Evolutionary conservation across 2,329 filamentous ascomycete genomes (phyloP).

Genomic region (Ceratocystis papillata): DNA sequence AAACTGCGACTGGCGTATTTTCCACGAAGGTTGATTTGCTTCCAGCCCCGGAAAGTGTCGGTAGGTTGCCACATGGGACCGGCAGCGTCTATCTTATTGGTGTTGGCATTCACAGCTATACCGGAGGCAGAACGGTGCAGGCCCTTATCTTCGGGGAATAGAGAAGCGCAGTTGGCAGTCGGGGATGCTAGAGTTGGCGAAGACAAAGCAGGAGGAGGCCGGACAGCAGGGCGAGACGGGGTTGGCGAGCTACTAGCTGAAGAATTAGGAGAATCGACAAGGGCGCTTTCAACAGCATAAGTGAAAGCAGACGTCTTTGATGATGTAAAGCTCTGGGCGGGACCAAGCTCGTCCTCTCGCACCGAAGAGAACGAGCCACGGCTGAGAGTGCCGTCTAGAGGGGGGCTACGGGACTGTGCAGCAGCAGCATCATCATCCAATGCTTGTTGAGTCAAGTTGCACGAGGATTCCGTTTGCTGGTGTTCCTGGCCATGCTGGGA

Average conservation of each 20-base stretch:
- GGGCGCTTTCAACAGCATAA: constrained; percentile 39
- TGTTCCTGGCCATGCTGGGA: not conserved
- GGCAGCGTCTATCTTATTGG: constrained; percentile 38
- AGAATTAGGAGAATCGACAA: constrained; percentile 43
- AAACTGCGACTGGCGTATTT: constrained; percentile 51
- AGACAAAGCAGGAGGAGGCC: constrained; percentile 35
- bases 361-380: constrained; percentile 53
- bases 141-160: not conserved
- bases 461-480: not conserved
- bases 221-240: constrained; percentile 40
- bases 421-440: not conserved
- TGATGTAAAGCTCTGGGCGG: constrained; percentile 52
- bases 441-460: no score
- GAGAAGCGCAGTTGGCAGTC: not conserved
- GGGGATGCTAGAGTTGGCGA: not conserved
- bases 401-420: constrained; percentile 13
- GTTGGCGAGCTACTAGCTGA: constrained; percentile 40
- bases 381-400: constrained; percentile 18
- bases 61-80: constrained; percentile 48
- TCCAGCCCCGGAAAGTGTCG: constrained; percentile 52
- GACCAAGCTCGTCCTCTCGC: constrained; percentile 47
- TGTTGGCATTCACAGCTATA: not conserved
- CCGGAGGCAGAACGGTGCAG: not conserved
- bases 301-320: constrained; percentile 52
- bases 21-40: constrained; percentile 49